Evolutionary conservation across 495 filamentous ascomycete genomes (phyloP).

Genomic region (Viridothelium virens): DNA sequence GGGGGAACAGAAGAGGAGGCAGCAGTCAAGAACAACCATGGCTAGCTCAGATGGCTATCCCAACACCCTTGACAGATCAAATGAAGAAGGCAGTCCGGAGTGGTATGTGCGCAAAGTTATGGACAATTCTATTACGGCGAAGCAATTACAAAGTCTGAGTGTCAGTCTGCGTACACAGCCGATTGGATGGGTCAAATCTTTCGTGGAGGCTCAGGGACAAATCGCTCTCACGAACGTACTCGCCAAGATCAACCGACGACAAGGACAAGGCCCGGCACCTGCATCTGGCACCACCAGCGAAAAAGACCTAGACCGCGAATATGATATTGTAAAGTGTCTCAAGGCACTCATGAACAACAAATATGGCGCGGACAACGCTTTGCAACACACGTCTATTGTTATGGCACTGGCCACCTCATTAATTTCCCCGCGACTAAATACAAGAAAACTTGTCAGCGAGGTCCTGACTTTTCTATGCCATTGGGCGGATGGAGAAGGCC

Average conservation of each 20-base stretch:
- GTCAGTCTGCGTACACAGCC: conserved; percentile 94
- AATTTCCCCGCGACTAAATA: conserved; percentile 81
- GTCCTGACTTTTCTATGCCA: conserved; percentile 95
- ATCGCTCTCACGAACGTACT: conserved; percentile 93
- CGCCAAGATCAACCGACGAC: conserved; percentile 81
- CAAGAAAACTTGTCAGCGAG: conserved; percentile 91
- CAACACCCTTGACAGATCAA: conserved; percentile 60
- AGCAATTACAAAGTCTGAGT: conserved; percentile 82
- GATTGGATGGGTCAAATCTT: conserved; percentile 93
- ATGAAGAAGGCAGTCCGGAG: conserved; percentile 93
- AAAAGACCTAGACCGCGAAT: conserved; percentile 87
- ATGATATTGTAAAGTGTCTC: conserved; percentile 95
- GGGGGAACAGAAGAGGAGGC: conserved; percentile 81
- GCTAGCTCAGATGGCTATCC: conserved; percentile 54
- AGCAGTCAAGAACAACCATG: conserved; percentile 57
- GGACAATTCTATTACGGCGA: conserved; percentile 87
- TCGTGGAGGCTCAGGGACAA: conserved; percentile 96
- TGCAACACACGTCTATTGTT: conserved; percentile 80
- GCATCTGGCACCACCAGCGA: conserved; percentile 53
- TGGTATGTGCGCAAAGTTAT: conserved; percentile 98
- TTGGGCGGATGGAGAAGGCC: conserved; percentile 91
- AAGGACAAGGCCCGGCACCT: conserved; percentile 62
- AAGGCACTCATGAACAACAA: conserved; percentile 99
- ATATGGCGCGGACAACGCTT: conserved; percentile 95
- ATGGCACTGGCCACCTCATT: conserved; percentile 81